Conservation (phyloP, 108 stramenopile species). For the Nitzschia sp. region DNA sequence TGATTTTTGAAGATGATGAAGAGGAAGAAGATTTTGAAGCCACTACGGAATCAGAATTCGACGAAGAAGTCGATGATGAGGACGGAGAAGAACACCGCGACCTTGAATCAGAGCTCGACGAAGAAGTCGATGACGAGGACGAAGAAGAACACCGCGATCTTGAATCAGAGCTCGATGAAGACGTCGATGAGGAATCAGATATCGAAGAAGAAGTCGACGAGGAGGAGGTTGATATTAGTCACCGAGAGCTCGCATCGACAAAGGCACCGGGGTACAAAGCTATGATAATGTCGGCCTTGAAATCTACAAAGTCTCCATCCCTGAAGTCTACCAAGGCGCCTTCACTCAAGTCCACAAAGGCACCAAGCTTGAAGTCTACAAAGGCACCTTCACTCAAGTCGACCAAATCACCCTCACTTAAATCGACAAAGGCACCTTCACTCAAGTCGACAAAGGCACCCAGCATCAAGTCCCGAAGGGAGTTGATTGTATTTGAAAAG, state of each 20-base stretch:
- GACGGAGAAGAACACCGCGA: background rate
- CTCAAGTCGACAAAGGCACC: background rate
- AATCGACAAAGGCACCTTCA: slow-evolving; percentile 7
- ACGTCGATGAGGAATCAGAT: background rate
- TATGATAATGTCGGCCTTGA: background rate
- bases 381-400: slow-evolving; percentile 3
- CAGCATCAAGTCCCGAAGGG: too few relatives aligned
- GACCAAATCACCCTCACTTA: background rate
- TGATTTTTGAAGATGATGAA: slow-evolving; percentile 9
- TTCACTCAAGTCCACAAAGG: background rate
- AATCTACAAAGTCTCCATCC: background rate
- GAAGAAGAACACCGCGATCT: background rate
- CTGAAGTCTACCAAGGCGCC: slow-evolving; percentile 1
- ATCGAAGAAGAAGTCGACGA: background rate
- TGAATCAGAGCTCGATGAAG: background rate
- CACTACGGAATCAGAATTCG: background rate
- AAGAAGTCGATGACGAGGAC: background rate
- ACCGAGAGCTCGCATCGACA: background rate
- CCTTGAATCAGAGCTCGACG: background rate
- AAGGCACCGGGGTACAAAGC: background rate
- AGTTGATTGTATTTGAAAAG: background rate
- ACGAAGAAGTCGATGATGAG: background rate
- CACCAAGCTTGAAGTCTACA: background rate
- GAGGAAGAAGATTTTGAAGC: background rate
- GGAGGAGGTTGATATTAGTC: background rate